Percentiles rank a stretch among this genome's conserved stretches.
Evolutionary conservation across 176 grass and related monocot species (phyloP).

Genomic region (Chrysopogon serrulatus): DNA sequence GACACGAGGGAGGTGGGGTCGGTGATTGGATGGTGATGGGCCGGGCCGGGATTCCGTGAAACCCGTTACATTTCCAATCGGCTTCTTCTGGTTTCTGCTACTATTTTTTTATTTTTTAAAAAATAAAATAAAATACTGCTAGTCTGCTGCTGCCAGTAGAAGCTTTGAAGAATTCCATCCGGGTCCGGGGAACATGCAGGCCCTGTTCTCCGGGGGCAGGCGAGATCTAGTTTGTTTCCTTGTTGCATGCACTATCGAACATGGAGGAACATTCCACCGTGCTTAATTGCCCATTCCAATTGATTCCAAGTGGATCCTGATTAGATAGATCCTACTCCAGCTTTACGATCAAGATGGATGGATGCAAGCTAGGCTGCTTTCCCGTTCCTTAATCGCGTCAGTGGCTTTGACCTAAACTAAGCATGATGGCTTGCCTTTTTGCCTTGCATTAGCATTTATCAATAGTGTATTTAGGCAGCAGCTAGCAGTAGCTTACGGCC

Average conservation of each 20-base stretch:
- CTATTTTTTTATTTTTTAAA: neutral
- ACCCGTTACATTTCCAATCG: neutral
- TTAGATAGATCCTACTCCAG: neutral
- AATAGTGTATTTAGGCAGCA: too few relatives aligned
- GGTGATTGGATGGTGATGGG: conserved; percentile 35
- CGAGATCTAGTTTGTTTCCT: neutral
- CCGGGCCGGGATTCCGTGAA: conserved; percentile 46
- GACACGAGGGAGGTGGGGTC: neutral
- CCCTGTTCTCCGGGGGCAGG: neutral
- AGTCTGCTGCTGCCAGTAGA: too few relatives aligned
- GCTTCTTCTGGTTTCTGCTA: neutral
- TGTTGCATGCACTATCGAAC: neutral
- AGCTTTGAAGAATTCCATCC: neutral
- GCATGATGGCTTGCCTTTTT: too few relatives aligned
- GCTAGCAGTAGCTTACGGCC: neutral
- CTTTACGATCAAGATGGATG: neutral
- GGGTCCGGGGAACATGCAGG: neutral
- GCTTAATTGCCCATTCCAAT: neutral
- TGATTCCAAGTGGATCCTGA: neutral
- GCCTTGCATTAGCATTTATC: too few relatives aligned
- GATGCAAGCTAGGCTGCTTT: neutral
- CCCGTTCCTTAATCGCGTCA: neutral
- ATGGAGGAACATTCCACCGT: neutral
- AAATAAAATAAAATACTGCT: neutral
- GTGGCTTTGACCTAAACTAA: neutral